phyloP scores from a whole-genome alignment of 352 stramenopile species.

The Phytophthora cryptogea region DNA sequence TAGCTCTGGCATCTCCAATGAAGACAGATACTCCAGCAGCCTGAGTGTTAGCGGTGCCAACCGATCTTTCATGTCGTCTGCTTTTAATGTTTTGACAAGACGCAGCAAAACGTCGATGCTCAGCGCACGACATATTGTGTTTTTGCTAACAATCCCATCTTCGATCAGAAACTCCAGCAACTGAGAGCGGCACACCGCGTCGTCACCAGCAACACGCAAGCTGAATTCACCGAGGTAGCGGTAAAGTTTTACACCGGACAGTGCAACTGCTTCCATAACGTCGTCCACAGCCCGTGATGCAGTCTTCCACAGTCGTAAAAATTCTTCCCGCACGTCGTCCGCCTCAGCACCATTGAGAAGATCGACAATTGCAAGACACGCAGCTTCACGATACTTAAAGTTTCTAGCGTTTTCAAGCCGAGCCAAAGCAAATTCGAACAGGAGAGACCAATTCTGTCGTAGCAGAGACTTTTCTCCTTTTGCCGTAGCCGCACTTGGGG shows the following conservation, averaged over 20 bases:
- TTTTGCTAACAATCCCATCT: conserved; percentile 74
- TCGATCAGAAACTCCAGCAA: conserved; percentile 70
- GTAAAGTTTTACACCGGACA: conserved; percentile 77
- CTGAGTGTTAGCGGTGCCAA: conserved; percentile 65
- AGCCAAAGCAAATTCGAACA: conserved; percentile 63
- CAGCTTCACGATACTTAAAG: conserved; percentile 84
- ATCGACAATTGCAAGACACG: conserved; percentile 63
- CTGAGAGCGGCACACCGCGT: conserved; percentile 50
- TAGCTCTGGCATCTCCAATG: conserved; percentile 79
- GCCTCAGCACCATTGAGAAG: conserved; percentile 63
- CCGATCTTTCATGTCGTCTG: conserved; percentile 54
- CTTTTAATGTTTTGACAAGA: conserved; percentile 67
- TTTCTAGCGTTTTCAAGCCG: conserved; percentile 70
- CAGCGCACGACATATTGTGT: conserved; percentile 62
- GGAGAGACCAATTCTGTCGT: conserved; percentile 51
- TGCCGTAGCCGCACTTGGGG: conserved; percentile 17
- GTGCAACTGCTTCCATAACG: conserved; percentile 68
- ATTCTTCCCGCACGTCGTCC: conserved; percentile 48
- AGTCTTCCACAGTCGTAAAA: conserved; percentile 68
- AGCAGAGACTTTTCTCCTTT: conserved; percentile 56
- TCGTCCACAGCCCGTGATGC: conserved; percentile 77
- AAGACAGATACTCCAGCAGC: conserved; percentile 81
- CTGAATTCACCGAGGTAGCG: conserved; percentile 73
- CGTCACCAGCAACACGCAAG: conserved; percentile 60
- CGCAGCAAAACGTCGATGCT: conserved; percentile 77